These are phyloP conservation scores for Magnaporthiopsis rhizophila DNA, from an alignment of 2,329 filamentous ascomycete species.

Conservation along the genomic window DNA sequence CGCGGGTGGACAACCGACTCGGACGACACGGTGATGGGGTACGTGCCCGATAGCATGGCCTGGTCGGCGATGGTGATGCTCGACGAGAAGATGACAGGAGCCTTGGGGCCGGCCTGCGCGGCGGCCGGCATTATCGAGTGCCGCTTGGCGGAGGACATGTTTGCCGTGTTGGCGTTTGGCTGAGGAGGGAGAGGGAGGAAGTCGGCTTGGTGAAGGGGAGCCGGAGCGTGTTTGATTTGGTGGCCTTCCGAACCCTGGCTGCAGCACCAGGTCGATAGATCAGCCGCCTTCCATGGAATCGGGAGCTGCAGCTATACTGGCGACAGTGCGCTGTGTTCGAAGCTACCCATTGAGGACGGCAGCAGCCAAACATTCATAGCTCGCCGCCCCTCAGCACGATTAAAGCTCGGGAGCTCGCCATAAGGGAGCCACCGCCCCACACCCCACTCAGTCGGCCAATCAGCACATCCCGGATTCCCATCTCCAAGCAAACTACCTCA, in stretches of 20 bases:
- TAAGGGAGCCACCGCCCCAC: constrained; percentile 1
- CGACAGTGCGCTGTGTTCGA: background rate
- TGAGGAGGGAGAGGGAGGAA: background rate
- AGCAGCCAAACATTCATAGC: no score
- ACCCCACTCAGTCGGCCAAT: constrained; percentile 2
- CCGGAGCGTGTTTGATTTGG: no score
- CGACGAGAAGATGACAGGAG: constrained; percentile 51
- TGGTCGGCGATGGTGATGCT: constrained; percentile 52
- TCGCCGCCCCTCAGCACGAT: no score
- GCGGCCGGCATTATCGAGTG: constrained; percentile 48
- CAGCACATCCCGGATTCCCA: constrained; percentile 5
- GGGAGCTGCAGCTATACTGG: background rate
- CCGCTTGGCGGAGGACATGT: constrained; percentile 37
- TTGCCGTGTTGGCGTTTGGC: background rate
- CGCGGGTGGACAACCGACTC: constrained; percentile 83
- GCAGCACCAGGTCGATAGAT: background rate
- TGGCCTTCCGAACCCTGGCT: no score
- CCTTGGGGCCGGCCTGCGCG: constrained; percentile 46
- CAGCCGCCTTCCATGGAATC: background rate
- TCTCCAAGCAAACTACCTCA: constrained; percentile 10
- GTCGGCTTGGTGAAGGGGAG: no score
- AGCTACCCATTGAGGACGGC: background rate
- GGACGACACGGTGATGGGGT: constrained; percentile 70
- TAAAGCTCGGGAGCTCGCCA: background rate
- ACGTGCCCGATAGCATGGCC: constrained; percentile 57